Base-by-base conservation (phyloP, 2,329 filamentous ascomycete species). In the Dendrostoma leiphaemia region DNA sequence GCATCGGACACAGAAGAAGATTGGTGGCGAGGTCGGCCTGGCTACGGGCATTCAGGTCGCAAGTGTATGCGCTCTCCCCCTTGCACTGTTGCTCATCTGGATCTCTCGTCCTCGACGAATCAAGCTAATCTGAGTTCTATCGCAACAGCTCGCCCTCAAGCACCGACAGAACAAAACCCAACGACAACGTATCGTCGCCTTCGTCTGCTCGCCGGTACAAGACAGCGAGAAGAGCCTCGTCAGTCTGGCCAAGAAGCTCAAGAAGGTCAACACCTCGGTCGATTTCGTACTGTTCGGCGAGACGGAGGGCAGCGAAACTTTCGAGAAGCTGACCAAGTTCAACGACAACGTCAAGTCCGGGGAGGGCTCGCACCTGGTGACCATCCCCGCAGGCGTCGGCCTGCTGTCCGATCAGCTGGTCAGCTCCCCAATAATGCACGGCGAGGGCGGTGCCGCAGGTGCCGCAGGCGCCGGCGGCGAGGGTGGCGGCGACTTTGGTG, bases 161-260 rank as follows among this genome's bases (percentile, higher is more conserved):
- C 94, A 99, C 76, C 88, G 94, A 66, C 92, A 96, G 76, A 97
- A 99, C 77, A 96, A 96, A 74, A 91, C 90, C 46, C 94, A 97
- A 75, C 86, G 91, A 64, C 92, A 96, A 80, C 89, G 94, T 62
- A 96, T 99, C 79, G 89, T 99, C 73, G 91, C 95, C 58, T 97
- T 99, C 72, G 88, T 92, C 60, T 99, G 94, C 81, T 96, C 91
- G 38, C 89, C 92, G 26, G 87, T 97, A 67, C 82, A 86, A 59
- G 94, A 99, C 68, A 88, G 90, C 60, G 89, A 97, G 72, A 94
- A 94, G 76, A 85, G 88, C 51, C 84, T 99, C 48, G 83, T 92
- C 59, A 90, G 90, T 68, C 82, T 99, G 28, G 92, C 94, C 41
- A 96, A 94, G 79, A 95, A 94, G 77, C 95, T 97, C 91, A 97